Evolutionary conservation across 352 stramenopile species (phyloP).

Genomic region (Phytophthora tentaculata): DNA sequence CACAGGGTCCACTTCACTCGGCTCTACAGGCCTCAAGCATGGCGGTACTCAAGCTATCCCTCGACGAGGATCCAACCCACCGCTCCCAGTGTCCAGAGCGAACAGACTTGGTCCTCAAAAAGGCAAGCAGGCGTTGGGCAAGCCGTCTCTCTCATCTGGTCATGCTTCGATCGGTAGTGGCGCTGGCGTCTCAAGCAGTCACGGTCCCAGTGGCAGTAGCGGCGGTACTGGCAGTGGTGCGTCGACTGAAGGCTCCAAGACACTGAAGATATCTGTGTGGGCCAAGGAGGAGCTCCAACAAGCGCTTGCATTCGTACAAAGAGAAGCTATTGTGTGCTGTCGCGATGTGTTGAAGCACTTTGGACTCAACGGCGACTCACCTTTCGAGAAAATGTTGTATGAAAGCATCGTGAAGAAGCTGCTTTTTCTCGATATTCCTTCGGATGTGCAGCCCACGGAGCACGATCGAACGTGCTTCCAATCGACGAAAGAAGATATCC

Average conservation of each 20-base stretch:
- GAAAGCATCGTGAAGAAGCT: slow-evolving; percentile 83
- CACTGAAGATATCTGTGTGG: slow-evolving; percentile 70
- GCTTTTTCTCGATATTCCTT: slow-evolving; percentile 81
- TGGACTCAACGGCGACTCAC: slow-evolving; percentile 60
- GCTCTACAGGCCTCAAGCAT: slow-evolving; percentile 54
- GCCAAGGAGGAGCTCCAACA: slow-evolving; percentile 87
- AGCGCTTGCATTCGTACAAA: slow-evolving; percentile 75
- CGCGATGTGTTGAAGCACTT: slow-evolving; percentile 78
- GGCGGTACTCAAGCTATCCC: slow-evolving; percentile 59
- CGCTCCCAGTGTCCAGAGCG: slow-evolving; percentile 33
- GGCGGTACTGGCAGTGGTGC: slow-evolving; percentile 14
- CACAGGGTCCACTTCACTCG: slow-evolving; percentile 37
- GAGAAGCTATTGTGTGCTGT: slow-evolving; percentile 73
- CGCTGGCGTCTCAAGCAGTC: neutral
- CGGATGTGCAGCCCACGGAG: slow-evolving; percentile 84
- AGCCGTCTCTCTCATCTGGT: slow-evolving; percentile 20
- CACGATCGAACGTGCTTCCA: slow-evolving; percentile 87
- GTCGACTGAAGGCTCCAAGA: slow-evolving; percentile 45
- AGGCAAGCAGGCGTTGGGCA: slow-evolving; percentile 38
- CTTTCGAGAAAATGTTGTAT: slow-evolving; percentile 84
- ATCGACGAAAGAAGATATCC: slow-evolving; percentile 85
- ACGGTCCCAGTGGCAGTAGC: slow-evolving; percentile 17
- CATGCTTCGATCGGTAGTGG: slow-evolving; percentile 16
- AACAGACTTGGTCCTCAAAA: slow-evolving; percentile 45
- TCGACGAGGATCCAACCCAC: slow-evolving; percentile 46